Evolutionary conservation across 352 stramenopile species (phyloP), one percentile per base, ranked within the genome.

Genomic region (Elongisporangium senticosum): DNA sequence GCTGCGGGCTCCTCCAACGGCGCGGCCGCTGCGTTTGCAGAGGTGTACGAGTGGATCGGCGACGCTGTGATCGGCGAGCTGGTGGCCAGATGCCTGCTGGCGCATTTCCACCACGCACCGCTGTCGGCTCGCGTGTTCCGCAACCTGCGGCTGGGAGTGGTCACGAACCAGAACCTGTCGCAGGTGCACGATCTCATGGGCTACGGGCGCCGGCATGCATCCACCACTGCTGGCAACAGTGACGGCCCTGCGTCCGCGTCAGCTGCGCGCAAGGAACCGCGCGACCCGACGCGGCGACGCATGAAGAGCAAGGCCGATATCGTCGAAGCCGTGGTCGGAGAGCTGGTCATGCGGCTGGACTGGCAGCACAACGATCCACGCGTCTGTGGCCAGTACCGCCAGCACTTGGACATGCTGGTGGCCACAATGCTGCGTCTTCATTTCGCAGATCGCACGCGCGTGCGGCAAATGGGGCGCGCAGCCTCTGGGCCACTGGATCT

Each of bases 1-100:
- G 55, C 40, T 19, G 2, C 65, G 51, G 14, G 15, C 39, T 1
- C 47, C 37, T 23, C 39, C 48, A 14, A 49, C 37, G 11, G 51
- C 55, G 52, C 58, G n/a, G 53, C 61, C 26, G 54, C 64, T 0
- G 51, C 51, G 47, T 60, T 80, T 13, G 74, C 69, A 22, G 83
- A 93, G 23, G 80, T 88, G 43, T 79, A 79, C 62, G 83, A 93
- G 65, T 93, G 83, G 83, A 60, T 93, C 23, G 83, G 83, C 39
- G 83, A 93, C 54, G 80, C 83, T 5, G 73, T 90, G 10, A 71
- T 90, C 14, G 79, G 82, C n/a, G 83, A 93, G 64, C 58, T 90
- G 1, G 75, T 89, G 14, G 81, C 72, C 2, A 63, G 81, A 7
- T 87, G 76, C 33, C 53, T 93, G 21, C 58, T 93, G 33, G 77